Conservation (phyloP, 163 green algal genomes). For the Scenedesmus sp. region DNA sequence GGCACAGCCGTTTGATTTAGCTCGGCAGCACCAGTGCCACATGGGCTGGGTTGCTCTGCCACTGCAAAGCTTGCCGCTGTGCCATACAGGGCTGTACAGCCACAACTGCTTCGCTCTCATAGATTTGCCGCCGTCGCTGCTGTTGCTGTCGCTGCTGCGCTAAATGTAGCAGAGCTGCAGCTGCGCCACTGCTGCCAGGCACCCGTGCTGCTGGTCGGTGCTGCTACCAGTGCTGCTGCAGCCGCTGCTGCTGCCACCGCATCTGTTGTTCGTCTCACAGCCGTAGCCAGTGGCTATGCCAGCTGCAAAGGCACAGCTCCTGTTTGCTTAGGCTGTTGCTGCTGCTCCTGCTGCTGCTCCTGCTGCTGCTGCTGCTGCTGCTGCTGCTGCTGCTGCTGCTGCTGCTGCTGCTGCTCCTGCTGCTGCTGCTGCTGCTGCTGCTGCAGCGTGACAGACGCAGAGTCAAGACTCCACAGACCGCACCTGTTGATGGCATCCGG, state of each 20-base stretch:
- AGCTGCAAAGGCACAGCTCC: neutral
- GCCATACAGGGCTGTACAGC: no score
- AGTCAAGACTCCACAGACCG: neutral
- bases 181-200: no score
- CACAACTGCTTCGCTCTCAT: no score
- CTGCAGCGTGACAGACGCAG: neutral
- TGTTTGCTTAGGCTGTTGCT: neutral
- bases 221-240: neutral
- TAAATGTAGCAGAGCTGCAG: no score
- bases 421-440: no score
- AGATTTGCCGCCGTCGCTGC: no score
- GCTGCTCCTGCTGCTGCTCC: neutral
- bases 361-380: neutral
- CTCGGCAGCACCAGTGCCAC: neutral
- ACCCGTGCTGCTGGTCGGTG: no score
- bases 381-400: neutral
- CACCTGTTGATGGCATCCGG: conserved; percentile 83
- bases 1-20: no score
- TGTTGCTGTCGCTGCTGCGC: no score
- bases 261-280: no score
- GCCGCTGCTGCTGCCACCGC: neutral
- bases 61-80: no score
- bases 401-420: conserved; percentile 22
- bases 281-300: neutral
- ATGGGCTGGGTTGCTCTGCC: no score